phyloP scores from a whole-genome alignment of 805 yeast genomes.

The Danielozyma ontarioensis region DNA sequence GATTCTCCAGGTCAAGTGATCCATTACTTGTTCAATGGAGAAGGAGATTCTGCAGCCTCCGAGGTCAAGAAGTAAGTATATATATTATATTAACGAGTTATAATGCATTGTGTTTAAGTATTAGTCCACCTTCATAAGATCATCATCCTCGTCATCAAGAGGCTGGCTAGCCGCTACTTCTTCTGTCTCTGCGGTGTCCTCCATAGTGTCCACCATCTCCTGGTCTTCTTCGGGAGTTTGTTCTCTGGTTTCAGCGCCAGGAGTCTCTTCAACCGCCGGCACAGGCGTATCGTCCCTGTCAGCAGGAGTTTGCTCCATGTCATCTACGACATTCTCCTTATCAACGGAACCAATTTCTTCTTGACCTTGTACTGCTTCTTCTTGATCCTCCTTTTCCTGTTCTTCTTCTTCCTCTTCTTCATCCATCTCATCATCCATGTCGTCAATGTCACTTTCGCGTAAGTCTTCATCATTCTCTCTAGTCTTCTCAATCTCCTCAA shows the following conservation, averaged over 20 bases:
- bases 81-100: too few relatives aligned
- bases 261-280: background rate
- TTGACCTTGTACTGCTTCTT: background rate
- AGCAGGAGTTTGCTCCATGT: background rate
- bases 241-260: background rate
- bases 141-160: too few relatives aligned
- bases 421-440: conserved; percentile 13
- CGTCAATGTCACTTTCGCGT: conserved; percentile 12
- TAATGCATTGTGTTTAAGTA: too few relatives aligned
- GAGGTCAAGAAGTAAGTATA: background rate
- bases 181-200: too few relatives aligned
- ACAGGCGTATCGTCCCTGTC: background rate
- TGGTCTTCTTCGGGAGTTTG: background rate
- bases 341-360: background rate
- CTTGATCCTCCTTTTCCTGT: conserved; percentile 3
- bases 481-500: conserved; percentile 24
- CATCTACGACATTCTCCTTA: background rate
- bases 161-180: too few relatives aligned
- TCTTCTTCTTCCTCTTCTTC: conserved; percentile 9
- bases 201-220: background rate
- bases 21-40: conserved; percentile 54
- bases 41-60: background rate
- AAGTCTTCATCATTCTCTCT: conserved; percentile 26
- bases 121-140: too few relatives aligned
- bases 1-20: conserved; percentile 54